phyloP scores from a whole-genome alignment of 1,284 basidiomycete species.

The Phlebopus sp. region DNA sequence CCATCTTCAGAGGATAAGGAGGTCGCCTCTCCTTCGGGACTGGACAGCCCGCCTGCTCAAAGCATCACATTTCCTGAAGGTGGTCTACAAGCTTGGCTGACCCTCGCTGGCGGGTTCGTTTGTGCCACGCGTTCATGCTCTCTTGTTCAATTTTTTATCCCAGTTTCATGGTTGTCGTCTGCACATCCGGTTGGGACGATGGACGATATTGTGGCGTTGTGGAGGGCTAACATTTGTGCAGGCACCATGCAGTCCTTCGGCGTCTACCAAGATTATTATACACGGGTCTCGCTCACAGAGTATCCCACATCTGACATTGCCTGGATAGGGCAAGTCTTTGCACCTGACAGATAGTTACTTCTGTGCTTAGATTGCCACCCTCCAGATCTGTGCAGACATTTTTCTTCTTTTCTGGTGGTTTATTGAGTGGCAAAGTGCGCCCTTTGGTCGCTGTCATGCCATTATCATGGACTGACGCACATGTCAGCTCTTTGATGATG shows the following conservation, averaged over 20 bases:
- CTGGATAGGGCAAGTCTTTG: slow-evolving; percentile 27
- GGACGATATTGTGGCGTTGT: not conserved
- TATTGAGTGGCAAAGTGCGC: slow-evolving; percentile 24
- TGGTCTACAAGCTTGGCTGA: slow-evolving; percentile 24
- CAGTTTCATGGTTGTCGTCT: slow-evolving; percentile 13
- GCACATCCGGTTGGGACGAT: slow-evolving; percentile 14
- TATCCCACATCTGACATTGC: slow-evolving; percentile 22
- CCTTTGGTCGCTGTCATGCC: not conserved
- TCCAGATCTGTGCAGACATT: slow-evolving; percentile 31
- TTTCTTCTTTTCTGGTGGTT: slow-evolving; percentile 24
- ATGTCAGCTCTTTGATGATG: slow-evolving; percentile 26
- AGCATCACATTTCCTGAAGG: slow-evolving; percentile 19
- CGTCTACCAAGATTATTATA: slow-evolving; percentile 36
- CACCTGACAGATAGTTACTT: not conserved
- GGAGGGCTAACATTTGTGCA: slow-evolving; percentile 2
- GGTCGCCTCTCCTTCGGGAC: not conserved
- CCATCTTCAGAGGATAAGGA: not conserved
- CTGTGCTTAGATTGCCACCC: not conserved
- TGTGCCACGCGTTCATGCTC: not conserved
- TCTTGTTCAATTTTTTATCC: not conserved
- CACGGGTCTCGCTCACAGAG: slow-evolving; percentile 20
- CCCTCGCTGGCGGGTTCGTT: slow-evolving; percentile 23
- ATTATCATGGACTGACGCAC: not conserved
- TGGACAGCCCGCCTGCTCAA: not conserved
- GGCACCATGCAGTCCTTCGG: slow-evolving; percentile 30